Conservation (phyloP, 1,139 yeast species). For the Candida tetrigidarum region DNA sequence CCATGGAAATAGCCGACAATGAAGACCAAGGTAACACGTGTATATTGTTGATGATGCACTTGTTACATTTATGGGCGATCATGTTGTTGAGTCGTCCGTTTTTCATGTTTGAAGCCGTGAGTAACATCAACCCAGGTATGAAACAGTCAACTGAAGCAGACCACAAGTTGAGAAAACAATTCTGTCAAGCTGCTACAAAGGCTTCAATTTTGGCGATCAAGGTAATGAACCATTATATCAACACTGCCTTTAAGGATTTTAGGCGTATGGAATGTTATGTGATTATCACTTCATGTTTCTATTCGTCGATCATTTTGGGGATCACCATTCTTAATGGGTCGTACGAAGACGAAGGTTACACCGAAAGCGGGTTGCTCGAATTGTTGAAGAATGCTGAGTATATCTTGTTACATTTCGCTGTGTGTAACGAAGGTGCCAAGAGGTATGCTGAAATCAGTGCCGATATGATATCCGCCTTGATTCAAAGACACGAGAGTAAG, state of each 20-base stretch:
- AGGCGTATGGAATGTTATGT: conserved; percentile 22
- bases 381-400: conserved; percentile 18
- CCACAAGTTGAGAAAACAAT: conserved; percentile 16
- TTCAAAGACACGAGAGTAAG: conserved; percentile 12
- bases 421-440: conserved; percentile 21
- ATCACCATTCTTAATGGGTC: conserved; percentile 20
- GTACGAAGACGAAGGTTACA: conserved; percentile 18
- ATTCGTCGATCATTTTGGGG: conserved; percentile 23
- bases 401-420: conserved; percentile 21
- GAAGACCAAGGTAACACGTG: conserved; percentile 23
- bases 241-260: conserved; percentile 17
- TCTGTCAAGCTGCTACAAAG: conserved; percentile 22
- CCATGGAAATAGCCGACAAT: conserved; percentile 18
- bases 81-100: conserved; percentile 51
- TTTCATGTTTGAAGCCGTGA: conserved; percentile 33
- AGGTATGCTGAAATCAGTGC: conserved; percentile 21
- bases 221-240: conserved; percentile 21
- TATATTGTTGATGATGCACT: conserved; percentile 36
- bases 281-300: conserved; percentile 22
- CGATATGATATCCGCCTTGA: conserved; percentile 21
- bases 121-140: conserved; percentile 12
- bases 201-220: conserved; percentile 22
- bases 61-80: conserved; percentile 44
- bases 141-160: conserved; percentile 11
- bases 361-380: conserved; percentile 21